phyloP scores from a whole-genome alignment of 2,329 filamentous ascomycete species.

The Ceratocystis huliohia region DNA sequence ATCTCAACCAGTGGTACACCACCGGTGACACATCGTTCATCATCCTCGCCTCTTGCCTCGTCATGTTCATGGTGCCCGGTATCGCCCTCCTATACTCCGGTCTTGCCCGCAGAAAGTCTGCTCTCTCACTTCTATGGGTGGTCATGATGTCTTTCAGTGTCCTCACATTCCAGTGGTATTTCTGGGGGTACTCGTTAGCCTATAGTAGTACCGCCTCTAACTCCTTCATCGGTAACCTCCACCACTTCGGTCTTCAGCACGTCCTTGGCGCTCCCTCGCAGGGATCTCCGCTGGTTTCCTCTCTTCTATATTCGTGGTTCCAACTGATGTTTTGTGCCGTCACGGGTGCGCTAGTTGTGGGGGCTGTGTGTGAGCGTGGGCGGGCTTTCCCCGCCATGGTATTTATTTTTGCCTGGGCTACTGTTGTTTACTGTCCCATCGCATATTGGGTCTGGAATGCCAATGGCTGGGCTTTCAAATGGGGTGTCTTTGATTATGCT shows the following conservation, averaged over 20 bases:
- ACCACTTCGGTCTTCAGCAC: constrained; percentile 78
- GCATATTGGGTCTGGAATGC: constrained; percentile 95
- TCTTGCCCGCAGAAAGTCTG: constrained; percentile 92
- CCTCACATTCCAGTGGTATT: constrained; percentile 97
- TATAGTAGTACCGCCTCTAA: constrained; percentile 73
- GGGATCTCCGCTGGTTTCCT: constrained; percentile 76
- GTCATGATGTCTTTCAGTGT: constrained; percentile 89
- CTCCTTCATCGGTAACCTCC: constrained; percentile 82
- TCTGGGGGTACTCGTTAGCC: constrained; percentile 95
- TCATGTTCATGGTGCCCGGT: constrained; percentile 90
- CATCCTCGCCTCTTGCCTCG: constrained; percentile 78
- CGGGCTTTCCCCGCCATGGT: constrained; percentile 88
- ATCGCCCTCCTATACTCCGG: constrained; percentile 97
- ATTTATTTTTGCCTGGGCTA: constrained; percentile 93
- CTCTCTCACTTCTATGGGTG: constrained; percentile 92
- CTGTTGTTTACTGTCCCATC: constrained; percentile 90
- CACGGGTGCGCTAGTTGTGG: constrained; percentile 81
- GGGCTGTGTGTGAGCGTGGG: constrained; percentile 85
- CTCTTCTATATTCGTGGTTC: constrained; percentile 88
- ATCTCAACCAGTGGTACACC: constrained; percentile 92
- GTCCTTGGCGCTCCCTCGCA: constrained; percentile 74
- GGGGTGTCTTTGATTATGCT: constrained; percentile 90
- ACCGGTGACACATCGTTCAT: constrained; percentile 91
- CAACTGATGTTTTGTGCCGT: constrained; percentile 98
- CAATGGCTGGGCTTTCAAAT: constrained; percentile 84